A percentile compares a stretch with the other conserved stretches of the same genome.
Evolutionary conservation across 2,329 filamentous ascomycete species (phyloP).

Genomic region (Penicillium sp.): DNA sequence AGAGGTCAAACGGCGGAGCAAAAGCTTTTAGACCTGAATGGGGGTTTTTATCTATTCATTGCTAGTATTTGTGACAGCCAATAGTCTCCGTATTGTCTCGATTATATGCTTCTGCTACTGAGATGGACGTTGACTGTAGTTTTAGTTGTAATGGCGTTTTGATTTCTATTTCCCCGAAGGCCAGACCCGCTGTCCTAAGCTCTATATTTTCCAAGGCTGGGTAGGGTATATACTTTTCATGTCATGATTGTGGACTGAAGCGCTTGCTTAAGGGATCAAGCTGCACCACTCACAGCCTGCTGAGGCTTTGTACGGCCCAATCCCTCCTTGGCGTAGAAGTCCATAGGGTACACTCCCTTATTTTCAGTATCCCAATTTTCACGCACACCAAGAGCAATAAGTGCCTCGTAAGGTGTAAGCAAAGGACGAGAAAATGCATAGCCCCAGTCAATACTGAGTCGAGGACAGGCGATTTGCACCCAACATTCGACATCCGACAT

Average conservation of each 20-base stretch:
- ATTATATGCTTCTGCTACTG: not conserved
- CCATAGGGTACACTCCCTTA: conserved; percentile 84
- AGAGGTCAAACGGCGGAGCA: too few relatives aligned
- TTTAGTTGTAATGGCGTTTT: not conserved
- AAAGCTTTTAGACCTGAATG: too few relatives aligned
- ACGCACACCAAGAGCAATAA: conserved; percentile 78
- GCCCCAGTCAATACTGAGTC: conserved; percentile 97
- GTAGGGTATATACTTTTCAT: not conserved
- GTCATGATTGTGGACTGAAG: not conserved
- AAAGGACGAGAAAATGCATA: conserved; percentile 90
- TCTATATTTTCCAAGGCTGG: conserved; percentile 1
- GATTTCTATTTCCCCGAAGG: not conserved
- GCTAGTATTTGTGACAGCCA: too few relatives aligned
- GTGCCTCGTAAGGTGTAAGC: conserved; percentile 90
- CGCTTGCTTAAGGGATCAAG: conserved; percentile 7
- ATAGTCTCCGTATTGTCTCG: too few relatives aligned
- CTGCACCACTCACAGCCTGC: conserved; percentile 17
- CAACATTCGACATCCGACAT: conserved; percentile 95
- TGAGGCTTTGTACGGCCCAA: conserved; percentile 71
- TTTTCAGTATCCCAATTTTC: conserved; percentile 68
- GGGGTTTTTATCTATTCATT: too few relatives aligned
- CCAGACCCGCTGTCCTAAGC: conserved; percentile 15
- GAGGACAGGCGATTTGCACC: conserved; percentile 97
- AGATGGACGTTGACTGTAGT: not conserved
- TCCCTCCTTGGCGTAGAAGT: conserved; percentile 93